Conservation (phyloP, 2,329 filamentous ascomycete genomes). For the Hymenoscyphus repandus region DNA sequence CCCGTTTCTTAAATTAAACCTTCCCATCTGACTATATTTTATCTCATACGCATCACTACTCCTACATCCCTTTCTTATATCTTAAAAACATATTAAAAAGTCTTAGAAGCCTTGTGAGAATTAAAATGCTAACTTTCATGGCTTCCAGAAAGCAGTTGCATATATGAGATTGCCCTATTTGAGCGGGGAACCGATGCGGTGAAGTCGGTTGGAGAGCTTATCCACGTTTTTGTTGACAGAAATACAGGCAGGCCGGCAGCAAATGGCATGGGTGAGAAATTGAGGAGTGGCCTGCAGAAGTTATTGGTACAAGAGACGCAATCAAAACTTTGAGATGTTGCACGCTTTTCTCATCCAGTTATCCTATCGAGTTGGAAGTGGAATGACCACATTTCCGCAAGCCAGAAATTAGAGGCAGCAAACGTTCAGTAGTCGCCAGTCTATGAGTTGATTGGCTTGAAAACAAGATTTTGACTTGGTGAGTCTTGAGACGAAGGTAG, state of each 20-base stretch:
- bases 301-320: conserved; percentile 37
- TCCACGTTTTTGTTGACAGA: conserved; percentile 84
- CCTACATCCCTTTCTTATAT: too few species aligned
- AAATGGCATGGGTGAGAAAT: conserved; percentile 55
- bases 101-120: too few species aligned
- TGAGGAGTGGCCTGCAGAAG: conserved; percentile 55
- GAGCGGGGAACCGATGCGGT: conserved; percentile 67
- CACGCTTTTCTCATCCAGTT: not conserved
- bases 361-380: too few species aligned
- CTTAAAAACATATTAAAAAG: too few species aligned
- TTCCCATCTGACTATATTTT: too few species aligned
- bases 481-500: too few species aligned
- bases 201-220: conserved; percentile 78
- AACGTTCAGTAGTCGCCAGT: too few species aligned
- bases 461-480: too few species aligned
- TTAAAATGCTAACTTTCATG: too few species aligned
- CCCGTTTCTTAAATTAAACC: too few species aligned
- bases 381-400: not conserved
- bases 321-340: conserved; percentile 25
- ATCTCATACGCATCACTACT: too few species aligned
- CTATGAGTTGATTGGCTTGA: too few species aligned
- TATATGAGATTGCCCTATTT: conserved; percentile 86
- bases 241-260: conserved; percentile 61
- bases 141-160: conserved; percentile 62
- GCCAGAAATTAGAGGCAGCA: not conserved